Base-by-base conservation (phyloP, 345 rosid species). In the Camelina sativa region DNA sequence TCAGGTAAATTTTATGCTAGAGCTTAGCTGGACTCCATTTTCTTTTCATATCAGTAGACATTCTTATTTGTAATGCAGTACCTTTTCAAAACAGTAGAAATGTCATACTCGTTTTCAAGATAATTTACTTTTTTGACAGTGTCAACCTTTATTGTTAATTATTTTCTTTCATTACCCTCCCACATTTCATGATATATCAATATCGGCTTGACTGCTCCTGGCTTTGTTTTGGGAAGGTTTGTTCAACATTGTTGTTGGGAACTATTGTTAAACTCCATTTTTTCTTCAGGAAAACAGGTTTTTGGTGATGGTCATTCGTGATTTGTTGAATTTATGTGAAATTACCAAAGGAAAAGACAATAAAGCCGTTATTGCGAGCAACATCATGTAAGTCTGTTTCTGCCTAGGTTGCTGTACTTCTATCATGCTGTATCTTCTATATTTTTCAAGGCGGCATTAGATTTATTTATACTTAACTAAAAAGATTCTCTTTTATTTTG, bases 341-440 rank as follows among this genome's bases (percentile, higher is more conserved):
- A 91, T 96, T 71, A 96, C 93, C 6, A 96, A 91, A 65, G 99
- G 98, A 53, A 96, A 96, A 79, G 99, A 96, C 80, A 96, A 96
- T 80, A 96, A 92, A 85, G 98, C 97, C 48, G 98, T 96, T 69
- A 96, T 96, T 79, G 98, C 97, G 12, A 96, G 99, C 82, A 96
- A 96, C 75, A 96, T 96, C 55, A 96, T 96, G 99, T 96, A 92
- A 86, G 97, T 76, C 43, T 71, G 19, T 32, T 32, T 65, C 52
- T 50, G 13, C 56, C 34, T 41, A 25, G 35, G 38, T 28, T 70
- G 22, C 9, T 53, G 57, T 20, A 46, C 25, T 62, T 63, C 10
- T 17, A 40, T 22, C 17, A 30, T 55, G 13, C 32, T 47, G 15
- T 25, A 41, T 66, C 5, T 78, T 43, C 64, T 51, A 17, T 41